Evolutionary conservation across 1,284 basidiomycete species (phyloP), one percentile per base, ranked within the genome.

Genomic region (Cerrena zonata): DNA sequence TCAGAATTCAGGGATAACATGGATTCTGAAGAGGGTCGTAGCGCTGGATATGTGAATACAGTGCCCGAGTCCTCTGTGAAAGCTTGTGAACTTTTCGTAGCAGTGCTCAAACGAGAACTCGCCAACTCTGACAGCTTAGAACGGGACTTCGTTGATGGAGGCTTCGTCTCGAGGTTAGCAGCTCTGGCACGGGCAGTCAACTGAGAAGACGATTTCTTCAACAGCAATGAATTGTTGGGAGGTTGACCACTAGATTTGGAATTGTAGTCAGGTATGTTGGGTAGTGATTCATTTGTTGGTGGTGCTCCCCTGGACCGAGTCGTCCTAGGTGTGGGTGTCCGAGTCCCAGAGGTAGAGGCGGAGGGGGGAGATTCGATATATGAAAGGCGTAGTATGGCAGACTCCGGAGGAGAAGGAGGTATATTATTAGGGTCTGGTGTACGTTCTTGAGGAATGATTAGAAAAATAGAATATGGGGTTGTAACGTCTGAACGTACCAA

Each of bases 311-410:
- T 34, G n/a, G 39, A 5, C 39, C 10, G 10, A 41, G 39, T 7
- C 18, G 46, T 12, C 3, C 67, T 54, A 19, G 65, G 68, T 51
- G 67, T 69, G 27, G 68, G 71, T n/a, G 74, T 69, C 24, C 67
- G 71, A n/a, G 72, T 67, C 23, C 67, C 69, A 38, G 76, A 73
- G 11, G 77, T 71, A 50, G 70, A 68, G 49, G 75, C 67, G 4
- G 80, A 79, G 4, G 80, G 79, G 7, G 78, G 73, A 42, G 75
- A 73, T 56, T 84, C 78, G 48, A 77, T 75, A 21, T 67, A 72
- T 1, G 87, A 84, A 22, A 92, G 72, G 19, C 79, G 73, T 47
- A 84, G 80, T 18, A 91, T 68, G 1, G 91, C 91, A 27, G 80
- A 91, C n/a, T 65, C 74, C 50, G 79, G 82, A 49, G 81, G 80